phyloP scores from a whole-genome alignment of 352 stramenopile genomes.

The Thalassiosira hispida region DNA sequence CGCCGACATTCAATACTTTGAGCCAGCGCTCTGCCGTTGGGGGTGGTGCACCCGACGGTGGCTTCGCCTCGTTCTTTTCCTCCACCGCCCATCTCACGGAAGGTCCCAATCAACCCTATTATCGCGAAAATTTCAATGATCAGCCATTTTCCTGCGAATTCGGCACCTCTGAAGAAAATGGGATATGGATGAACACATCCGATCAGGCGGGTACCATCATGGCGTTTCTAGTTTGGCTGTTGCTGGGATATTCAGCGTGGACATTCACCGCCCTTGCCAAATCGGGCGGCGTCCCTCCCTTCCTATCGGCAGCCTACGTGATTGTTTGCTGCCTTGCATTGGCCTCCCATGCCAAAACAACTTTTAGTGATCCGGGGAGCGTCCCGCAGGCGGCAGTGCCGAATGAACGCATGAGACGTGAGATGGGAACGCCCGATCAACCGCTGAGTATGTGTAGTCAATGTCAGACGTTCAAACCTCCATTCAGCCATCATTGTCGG shows the following conservation, averaged over 20 bases:
- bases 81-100: constrained; percentile 55
- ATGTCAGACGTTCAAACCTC: constrained; percentile 87
- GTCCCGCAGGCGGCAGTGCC: constrained; percentile 72
- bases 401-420: constrained; percentile 48
- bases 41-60: neutral
- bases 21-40: constrained; percentile 10
- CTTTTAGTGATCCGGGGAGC: constrained; percentile 78
- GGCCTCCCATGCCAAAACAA: constrained; percentile 80
- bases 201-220: constrained; percentile 68
- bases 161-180: constrained; percentile 76
- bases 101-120: constrained; percentile 64
- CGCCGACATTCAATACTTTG: constrained; percentile 33
- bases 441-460: constrained; percentile 78
- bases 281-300: constrained; percentile 44
- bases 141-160: constrained; percentile 63
- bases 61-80: constrained; percentile 23
- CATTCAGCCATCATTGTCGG: constrained; percentile 86
- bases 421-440: constrained; percentile 53
- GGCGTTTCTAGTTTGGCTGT: constrained; percentile 57
- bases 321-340: constrained; percentile 61
- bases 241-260: constrained; percentile 54
- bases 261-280: constrained; percentile 53
- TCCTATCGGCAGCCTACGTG: constrained; percentile 43
- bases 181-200: constrained; percentile 65
- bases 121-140: constrained; percentile 84